These are phyloP conservation scores for Penicillium canariense DNA, from an alignment of 495 filamentous ascomycete species.

Conservation along the genomic window DNA sequence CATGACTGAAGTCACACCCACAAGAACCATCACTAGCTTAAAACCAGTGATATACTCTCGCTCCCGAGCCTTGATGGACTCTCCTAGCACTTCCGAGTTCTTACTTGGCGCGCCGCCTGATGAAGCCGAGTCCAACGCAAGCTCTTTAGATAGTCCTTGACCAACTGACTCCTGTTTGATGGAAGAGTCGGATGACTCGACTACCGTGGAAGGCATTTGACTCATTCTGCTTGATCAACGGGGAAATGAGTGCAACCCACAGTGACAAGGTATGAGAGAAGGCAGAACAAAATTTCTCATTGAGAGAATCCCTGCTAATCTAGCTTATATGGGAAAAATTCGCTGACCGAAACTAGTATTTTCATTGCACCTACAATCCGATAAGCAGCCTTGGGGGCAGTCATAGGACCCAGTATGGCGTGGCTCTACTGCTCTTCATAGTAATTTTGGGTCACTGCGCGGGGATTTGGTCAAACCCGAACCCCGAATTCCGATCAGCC, in stretches of 20 bases:
- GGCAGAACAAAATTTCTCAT: not conserved
- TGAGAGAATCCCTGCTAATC: not conserved
- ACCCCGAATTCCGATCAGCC: conserved; percentile 11
- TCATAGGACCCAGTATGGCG: not conserved
- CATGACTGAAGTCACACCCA: conserved; percentile 14
- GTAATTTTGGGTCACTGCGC: not conserved
- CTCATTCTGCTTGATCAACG: not conserved
- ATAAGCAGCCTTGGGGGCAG: not conserved
- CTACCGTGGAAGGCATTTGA: not conserved
- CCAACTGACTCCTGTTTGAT: not conserved
- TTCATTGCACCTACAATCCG: not conserved
- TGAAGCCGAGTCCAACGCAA: not conserved
- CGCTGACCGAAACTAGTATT: not conserved
- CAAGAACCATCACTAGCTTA: conserved; percentile 10
- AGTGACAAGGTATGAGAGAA: not conserved
- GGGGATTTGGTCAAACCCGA: conserved; percentile 1
- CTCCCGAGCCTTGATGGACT: conserved; percentile 7
- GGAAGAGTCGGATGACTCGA: not conserved
- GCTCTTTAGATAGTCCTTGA: not conserved
- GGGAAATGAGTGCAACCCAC: not conserved
- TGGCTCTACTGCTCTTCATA: not conserved
- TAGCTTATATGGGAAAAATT: not conserved
- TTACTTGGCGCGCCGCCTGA: not conserved
- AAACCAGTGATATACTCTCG: conserved; percentile 15
- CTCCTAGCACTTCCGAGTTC: not conserved